Evolutionary conservation across 345 rosid genomes (phyloP).

Genomic region (Eucalyptus fibrosa): DNA sequence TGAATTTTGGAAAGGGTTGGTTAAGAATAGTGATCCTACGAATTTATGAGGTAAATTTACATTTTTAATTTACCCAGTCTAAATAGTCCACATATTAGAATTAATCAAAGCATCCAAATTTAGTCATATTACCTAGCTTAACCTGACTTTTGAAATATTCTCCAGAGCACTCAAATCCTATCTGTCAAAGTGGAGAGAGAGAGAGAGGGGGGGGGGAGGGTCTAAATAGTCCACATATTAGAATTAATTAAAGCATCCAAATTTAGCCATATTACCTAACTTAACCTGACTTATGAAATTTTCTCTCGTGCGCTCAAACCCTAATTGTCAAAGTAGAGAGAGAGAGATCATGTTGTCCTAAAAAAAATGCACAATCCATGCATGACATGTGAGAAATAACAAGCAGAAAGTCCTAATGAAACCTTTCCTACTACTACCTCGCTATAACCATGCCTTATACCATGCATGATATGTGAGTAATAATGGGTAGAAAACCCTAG

Average conservation of each 20-base stretch:
- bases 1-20: not conserved
- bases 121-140: not conserved
- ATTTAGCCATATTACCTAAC: too few species aligned
- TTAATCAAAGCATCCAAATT: not conserved
- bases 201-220: too few species aligned
- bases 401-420: not conserved
- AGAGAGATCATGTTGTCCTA: not conserved
- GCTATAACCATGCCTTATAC: not conserved
- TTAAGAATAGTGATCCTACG: not conserved
- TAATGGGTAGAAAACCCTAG: not conserved
- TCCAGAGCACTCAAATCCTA: not conserved
- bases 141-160: not conserved
- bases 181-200: too few species aligned
- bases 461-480: not conserved
- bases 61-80: not conserved
- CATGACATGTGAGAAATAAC: not conserved
- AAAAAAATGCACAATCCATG: not conserved
- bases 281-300: not conserved
- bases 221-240: too few species aligned
- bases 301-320: not conserved
- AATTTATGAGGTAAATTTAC: not conserved
- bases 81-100: not conserved
- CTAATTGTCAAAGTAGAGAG: too few species aligned
- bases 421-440: rapidly evolving
- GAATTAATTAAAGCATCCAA: too few species aligned